A percentile compares a stretch with the other conserved stretches of the same genome.
These are phyloP conservation scores for Chaetomium sp. DNA, from an alignment of 2,329 filamentous ascomycete genomes.

Conservation along the genomic window DNA sequence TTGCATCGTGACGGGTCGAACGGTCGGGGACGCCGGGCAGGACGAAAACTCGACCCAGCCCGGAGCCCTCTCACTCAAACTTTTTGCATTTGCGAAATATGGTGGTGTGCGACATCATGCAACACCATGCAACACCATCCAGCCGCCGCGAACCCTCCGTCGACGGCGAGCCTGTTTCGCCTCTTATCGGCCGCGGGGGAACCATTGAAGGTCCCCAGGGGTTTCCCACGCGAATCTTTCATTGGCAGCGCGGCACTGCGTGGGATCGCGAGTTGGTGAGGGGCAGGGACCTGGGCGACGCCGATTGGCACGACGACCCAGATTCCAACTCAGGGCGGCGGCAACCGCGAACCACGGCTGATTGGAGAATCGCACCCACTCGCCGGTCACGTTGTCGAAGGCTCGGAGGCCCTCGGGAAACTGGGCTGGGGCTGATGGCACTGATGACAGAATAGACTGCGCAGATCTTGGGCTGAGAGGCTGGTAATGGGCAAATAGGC, in stretches of 20 bases:
- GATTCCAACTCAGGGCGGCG: conserved; percentile 10
- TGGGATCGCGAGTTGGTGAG: not conserved
- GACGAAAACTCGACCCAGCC: not conserved
- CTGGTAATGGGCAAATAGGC: not conserved
- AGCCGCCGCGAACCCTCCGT: conserved; percentile 4
- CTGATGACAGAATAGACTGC: conserved; percentile 13
- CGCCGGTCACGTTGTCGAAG: conserved; percentile 13
- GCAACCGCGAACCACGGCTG: conserved; percentile 17
- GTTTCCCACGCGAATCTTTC: conserved; percentile 24
- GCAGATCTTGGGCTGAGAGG: not conserved
- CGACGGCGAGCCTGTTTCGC: conserved; percentile 17
- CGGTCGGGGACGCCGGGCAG: conserved; percentile 8
- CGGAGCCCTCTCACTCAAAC: not conserved
- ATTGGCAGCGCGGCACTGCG: not conserved
- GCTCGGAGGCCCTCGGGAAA: conserved; percentile 13
- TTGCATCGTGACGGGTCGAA: conserved; percentile 11
- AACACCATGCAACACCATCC: not conserved
- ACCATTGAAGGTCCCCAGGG: not conserved
- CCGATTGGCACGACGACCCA: conserved; percentile 12
- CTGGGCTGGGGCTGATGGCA: conserved; percentile 21
- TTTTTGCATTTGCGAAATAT: not conserved
- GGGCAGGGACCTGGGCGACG: not conserved
- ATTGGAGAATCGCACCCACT: conserved; percentile 14
- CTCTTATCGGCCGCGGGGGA: not conserved
- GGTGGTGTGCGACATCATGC: conserved; percentile 11